These are phyloP conservation scores for Kurtzmaniella quercitrusa DNA, from an alignment of 1,139 yeast genomes.

Conservation along the genomic window DNA sequence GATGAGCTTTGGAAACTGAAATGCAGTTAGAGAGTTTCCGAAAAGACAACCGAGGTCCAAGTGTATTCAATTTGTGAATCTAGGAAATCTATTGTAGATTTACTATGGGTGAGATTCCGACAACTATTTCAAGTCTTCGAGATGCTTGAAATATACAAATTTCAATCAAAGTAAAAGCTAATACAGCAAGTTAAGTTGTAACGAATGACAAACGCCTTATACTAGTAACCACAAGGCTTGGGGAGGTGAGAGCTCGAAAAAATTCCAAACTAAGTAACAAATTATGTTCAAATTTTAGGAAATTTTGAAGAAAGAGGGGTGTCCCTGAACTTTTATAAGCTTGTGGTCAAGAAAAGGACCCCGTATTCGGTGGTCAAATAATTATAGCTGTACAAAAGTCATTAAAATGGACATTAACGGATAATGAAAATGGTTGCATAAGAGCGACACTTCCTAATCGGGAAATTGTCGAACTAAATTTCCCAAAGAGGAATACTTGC, in stretches of 20 bases:
- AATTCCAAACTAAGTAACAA: background rate
- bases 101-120: no score
- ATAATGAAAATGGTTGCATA: constrained; percentile 1
- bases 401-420: background rate
- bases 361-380: background rate
- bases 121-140: background rate
- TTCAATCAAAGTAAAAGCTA: background rate
- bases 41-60: no score
- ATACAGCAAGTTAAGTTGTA: background rate
- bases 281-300: no score
- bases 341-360: background rate
- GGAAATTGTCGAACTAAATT: constrained; percentile 1
- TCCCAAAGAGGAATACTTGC: constrained; percentile 3
- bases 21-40: no score
- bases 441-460: background rate
- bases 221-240: background rate
- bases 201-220: background rate
- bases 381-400: background rate
- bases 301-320: background rate
- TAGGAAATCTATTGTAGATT: no score
- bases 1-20: no score
- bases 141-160: background rate
- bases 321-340: background rate
- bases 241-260: background rate
- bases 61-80: no score